These are phyloP conservation scores for Decorospora gaudefroyi DNA, from an alignment of 2,329 filamentous ascomycete genomes.

Conservation along the genomic window DNA sequence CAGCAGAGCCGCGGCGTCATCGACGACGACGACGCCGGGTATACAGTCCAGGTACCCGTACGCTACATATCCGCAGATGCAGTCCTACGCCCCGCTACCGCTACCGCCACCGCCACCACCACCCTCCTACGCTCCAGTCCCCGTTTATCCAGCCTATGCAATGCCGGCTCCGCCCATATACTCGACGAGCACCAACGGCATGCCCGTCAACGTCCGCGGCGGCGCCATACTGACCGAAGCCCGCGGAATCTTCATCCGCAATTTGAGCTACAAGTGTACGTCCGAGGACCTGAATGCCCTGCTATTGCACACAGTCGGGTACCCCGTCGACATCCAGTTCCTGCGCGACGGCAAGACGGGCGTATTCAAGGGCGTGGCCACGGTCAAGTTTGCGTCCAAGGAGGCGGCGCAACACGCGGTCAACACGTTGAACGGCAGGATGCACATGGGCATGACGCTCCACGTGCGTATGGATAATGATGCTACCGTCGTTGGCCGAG, in stretches of 20 bases:
- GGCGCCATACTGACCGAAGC: slow-evolving; percentile 45
- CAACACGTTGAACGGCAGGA: slow-evolving; percentile 29
- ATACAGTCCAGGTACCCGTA: slow-evolving; percentile 32
- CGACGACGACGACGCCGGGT: slow-evolving; percentile 20
- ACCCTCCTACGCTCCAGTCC: slow-evolving; percentile 28
- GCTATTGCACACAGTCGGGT: slow-evolving; percentile 34
- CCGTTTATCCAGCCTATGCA: slow-evolving; percentile 26
- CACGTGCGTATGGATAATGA: slow-evolving; percentile 44
- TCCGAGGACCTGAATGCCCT: slow-evolving; percentile 35
- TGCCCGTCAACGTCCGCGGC: slow-evolving; percentile 46
- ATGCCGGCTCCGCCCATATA: slow-evolving; percentile 31
- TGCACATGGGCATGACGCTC: slow-evolving; percentile 40
- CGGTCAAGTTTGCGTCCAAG: slow-evolving; percentile 38
- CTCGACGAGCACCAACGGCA: slow-evolving; percentile 37
- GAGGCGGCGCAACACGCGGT: slow-evolving; percentile 40
- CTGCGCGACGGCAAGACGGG: slow-evolving; percentile 33
- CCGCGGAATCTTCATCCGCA: slow-evolving; percentile 46
- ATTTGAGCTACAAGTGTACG: slow-evolving; percentile 36
- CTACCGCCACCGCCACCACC: background rate
- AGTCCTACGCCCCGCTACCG: slow-evolving; percentile 23
- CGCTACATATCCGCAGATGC: slow-evolving; percentile 26
- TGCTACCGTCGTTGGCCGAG: slow-evolving; percentile 39
- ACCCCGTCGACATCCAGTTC: slow-evolving; percentile 33
- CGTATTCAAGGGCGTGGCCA: slow-evolving; percentile 41
- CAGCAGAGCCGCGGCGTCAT: slow-evolving; percentile 19